Evolutionary conservation across 495 filamentous ascomycete genomes (phyloP), one percentile per base, ranked within the genome.

Genomic region (Sordaria brevicollis): DNA sequence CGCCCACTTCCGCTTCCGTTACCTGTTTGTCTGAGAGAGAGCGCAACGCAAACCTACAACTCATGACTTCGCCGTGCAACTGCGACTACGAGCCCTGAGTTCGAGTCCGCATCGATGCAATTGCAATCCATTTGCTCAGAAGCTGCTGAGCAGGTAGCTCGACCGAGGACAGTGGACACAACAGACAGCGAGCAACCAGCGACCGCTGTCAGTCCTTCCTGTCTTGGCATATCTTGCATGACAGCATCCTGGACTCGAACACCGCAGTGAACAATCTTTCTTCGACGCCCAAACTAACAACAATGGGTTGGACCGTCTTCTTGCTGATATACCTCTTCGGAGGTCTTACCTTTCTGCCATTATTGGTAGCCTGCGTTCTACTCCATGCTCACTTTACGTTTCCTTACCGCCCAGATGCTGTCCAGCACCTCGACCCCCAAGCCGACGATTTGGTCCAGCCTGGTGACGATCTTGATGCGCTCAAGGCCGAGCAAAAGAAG

Each of bases 331-430:
- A 97, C 84, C 72, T 96, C 71, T 79, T 97, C 71, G 96, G 96
- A 78, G 96, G 94, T 76, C 79, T 98, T 74, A 97, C 93, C 33
- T 94, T 99, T 73, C 75, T 97, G 68, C 96, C 95, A 43, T 81
- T 96, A 5, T 65, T 94, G 71, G 70, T 94, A 65, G 78, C 78
- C n/a, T 76, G 86, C 35, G 41, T 93, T 39, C 75, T 95, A 25
- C 77, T 91, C 34, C 88, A 92, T 75, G 89, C 87, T 71, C 89
- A 93, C 78, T 74, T 91, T 35, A 90, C 88, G 8, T 85, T 93
- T 62, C 91, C 91, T 4, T 70, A 80, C 62, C 81, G 77, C 71
- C 74, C 83, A 65, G 79, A 80, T 70, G 74, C 71, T 75, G 71
- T 74, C 73, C 67, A 69, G 31, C 37, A 66, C 7, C 69, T 74